These are phyloP conservation scores for Kurtzmaniella fragi DNA, from an alignment of 805 yeast genomes.

Conservation along the genomic window DNA sequence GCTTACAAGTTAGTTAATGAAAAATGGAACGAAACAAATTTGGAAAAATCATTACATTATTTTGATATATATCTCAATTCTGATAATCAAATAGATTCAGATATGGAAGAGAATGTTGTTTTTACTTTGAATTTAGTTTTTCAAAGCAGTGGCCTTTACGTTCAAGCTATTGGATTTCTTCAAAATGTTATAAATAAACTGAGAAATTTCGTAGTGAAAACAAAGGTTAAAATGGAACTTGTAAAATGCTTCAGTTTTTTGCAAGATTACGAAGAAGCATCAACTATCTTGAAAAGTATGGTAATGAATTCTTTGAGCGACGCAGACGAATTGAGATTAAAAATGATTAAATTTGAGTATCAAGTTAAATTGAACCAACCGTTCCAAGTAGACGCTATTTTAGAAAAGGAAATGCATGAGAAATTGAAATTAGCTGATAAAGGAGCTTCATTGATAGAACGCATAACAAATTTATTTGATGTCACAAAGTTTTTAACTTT, in stretches of 20 bases:
- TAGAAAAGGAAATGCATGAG: background rate
- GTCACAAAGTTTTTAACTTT: conserved; percentile 33
- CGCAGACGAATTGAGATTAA: background rate
- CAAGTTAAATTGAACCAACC: conserved; percentile 4
- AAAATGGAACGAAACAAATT: conserved; percentile 15
- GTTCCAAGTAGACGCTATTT: conserved; percentile 1
- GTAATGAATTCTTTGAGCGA: background rate
- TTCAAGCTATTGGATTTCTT: too few relatives aligned
- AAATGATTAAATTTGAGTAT: background rate
- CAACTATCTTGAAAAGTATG: background rate
- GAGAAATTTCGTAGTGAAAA: too few relatives aligned
- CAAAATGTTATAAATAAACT: too few relatives aligned
- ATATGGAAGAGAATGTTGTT: conserved; percentile 11
- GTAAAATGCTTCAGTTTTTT: background rate
- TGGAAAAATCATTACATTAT: conserved; percentile 12
- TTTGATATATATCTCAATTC: conserved; percentile 11
- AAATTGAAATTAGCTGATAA: conserved; percentile 16
- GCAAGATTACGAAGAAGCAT: background rate
- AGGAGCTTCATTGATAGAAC: conserved; percentile 10
- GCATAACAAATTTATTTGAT: conserved; percentile 21
- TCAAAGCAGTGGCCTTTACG: too few relatives aligned
- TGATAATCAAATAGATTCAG: conserved; percentile 12
- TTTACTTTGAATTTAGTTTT: too few relatives aligned
- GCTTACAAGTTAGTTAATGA: conserved; percentile 16
- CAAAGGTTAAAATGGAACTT: too few relatives aligned